A percentile compares a stretch with the other conserved stretches of the same genome.
Evolutionary conservation across 495 filamentous ascomycete species (phyloP).

Genomic region (Apodospora peruviana): DNA sequence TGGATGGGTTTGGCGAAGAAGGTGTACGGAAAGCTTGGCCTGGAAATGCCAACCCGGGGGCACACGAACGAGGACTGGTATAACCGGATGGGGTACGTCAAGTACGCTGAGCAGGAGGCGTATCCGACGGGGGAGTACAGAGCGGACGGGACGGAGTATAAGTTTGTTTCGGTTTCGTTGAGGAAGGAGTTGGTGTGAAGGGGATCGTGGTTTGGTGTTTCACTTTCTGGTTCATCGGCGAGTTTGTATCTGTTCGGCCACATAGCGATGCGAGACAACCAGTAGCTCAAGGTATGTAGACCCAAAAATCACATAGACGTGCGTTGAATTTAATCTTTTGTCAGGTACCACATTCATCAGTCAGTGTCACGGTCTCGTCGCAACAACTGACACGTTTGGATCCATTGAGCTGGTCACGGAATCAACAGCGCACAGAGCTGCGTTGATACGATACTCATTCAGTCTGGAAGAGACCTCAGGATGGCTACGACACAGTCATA

Average conservation of each 20-base stretch:
- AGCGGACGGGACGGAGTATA: conserved; percentile 2
- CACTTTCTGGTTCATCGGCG: too few species aligned
- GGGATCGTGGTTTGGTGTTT: too few species aligned
- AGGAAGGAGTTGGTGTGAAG: conserved; percentile 3
- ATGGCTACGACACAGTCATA: not conserved
- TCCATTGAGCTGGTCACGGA: too few species aligned
- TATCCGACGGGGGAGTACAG: not conserved
- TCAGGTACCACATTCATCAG: too few species aligned
- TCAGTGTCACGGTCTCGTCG: too few species aligned
- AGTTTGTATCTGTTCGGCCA: too few species aligned
- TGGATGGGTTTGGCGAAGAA: not conserved
- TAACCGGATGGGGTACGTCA: conserved; percentile 11
- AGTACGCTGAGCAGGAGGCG: conserved; percentile 4
- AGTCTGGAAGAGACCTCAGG: not conserved
- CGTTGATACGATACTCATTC: too few species aligned
- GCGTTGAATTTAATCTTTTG: too few species aligned
- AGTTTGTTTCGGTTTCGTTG: conserved; percentile 1
- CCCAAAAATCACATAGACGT: too few species aligned
- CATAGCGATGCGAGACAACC: not conserved
- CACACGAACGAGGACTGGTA: conserved; percentile 10
- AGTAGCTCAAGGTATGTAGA: too few species aligned
- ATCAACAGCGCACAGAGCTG: too few species aligned
- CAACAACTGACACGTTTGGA: too few species aligned
- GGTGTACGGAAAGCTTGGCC: not conserved
- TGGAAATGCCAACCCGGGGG: not conserved